Percentiles rank a stretch among this genome's conserved stretches.
These are phyloP conservation scores for Saturnispora dispora DNA, from an alignment of 805 yeast species.

Conservation along the genomic window DNA sequence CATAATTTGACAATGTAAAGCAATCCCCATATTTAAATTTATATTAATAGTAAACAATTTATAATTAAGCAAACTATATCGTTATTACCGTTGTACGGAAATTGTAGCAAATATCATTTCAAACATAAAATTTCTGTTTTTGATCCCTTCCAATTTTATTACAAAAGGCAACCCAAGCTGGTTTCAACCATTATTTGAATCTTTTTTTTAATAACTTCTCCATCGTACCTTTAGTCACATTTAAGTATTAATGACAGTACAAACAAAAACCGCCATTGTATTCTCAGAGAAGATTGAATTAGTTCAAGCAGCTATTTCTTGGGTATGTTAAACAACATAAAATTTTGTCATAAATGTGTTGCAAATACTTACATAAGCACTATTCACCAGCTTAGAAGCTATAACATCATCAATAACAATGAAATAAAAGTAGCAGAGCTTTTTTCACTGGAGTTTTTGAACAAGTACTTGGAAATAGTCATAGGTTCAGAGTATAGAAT, in stretches of 20 bases:
- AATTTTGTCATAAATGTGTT: not conserved
- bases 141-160: not conserved
- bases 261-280: conserved; percentile 1
- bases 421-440: not conserved
- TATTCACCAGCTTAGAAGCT: not conserved
- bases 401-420: not conserved
- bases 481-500: conserved; percentile 1
- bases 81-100: too few species aligned
- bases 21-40: too few species aligned
- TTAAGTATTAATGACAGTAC: not conserved
- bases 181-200: not conserved
- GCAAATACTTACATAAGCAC: not conserved
- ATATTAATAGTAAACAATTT: too few species aligned
- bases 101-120: too few species aligned
- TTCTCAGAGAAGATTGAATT: conserved; percentile 2
- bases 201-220: not conserved
- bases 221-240: not conserved
- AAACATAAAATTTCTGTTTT: not conserved
- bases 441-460: not conserved
- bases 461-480: not conserved
- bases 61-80: too few species aligned
- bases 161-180: not conserved
- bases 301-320: conserved; percentile 8
- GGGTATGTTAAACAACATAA: conserved; percentile 5
- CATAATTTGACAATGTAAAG: too few species aligned